Evolutionary conservation across 2,329 filamentous ascomycete genomes (phyloP), one percentile per base, ranked within the genome.

Genomic region (Grosmannia serpens): DNA sequence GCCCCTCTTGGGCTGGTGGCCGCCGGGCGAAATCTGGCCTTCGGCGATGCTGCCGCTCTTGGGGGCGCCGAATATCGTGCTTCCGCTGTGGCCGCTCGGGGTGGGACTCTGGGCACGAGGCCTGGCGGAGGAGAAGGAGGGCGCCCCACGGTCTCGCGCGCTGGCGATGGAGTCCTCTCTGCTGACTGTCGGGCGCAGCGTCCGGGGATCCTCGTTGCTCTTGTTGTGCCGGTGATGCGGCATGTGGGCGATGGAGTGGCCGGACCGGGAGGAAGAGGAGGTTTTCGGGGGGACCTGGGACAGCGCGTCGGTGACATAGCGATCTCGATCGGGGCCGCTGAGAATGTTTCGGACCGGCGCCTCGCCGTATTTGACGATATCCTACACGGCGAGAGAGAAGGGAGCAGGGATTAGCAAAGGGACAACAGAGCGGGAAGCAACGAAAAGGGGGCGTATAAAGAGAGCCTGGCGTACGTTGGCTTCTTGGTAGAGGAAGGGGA

Each of bases 401-500:
- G 51, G 53, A 54, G 49, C 7, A 22, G 10, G 10, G 15, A 56
- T 44, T 31, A 57, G 51, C 46, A 41, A 56, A 53, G 53, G 41
- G 44, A 46, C 58, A 41, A 35, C 47, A 50, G 26, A 49, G 24
- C 17, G 7, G 44, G 46, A 29, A 57, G 41, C 46, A 33, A 56
- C 54, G 53, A 46, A 46, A 55, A 47, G 44, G 53, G 35, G 29
- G 53, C 24, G 20, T 7, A 51, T 46, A 8, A n/a, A 46, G 41
- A n/a, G 41, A 26, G 11, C 24, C 4, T 15, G 62, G 79, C 84
- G 76, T 71, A 89, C 86, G 75, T 89, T 83, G 64, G 81, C 81
- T 69, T 94, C 89, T 72, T 97, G 94, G 69, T 94, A 97, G 62
- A 95, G 80, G 80, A 96, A 99, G n/a, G 94, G 94, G 46, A 95